phyloP scores from a whole-genome alignment of 805 yeast species.

The Kluyveromyces dobzhanskii region DNA sequence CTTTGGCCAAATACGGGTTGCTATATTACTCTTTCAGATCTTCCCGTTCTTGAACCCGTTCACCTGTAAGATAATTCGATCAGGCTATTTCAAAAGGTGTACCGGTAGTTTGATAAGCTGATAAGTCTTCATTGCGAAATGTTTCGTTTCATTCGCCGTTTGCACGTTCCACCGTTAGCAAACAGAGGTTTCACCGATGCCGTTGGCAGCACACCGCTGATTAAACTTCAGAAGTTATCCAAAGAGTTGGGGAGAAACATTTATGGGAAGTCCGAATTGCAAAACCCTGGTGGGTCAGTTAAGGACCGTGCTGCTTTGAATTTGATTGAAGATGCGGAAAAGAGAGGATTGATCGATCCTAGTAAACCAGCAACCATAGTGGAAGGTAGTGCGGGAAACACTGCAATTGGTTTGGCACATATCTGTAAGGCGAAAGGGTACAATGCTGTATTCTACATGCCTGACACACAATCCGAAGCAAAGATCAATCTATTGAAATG shows the following conservation, averaged over 20 bases:
- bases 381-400: constrained; percentile 93
- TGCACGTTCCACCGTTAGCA: constrained; percentile 47
- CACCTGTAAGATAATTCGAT: too few species aligned
- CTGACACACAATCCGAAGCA: constrained; percentile 76
- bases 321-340: constrained; percentile 72
- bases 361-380: constrained; percentile 70
- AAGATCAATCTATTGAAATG: constrained; percentile 67
- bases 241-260: constrained; percentile 59
- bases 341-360: constrained; percentile 49
- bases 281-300: constrained; percentile 91
- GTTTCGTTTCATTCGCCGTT: background rate
- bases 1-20: too few species aligned
- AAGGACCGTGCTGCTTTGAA: constrained; percentile 85
- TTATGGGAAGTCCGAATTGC: constrained; percentile 85
- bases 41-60: too few species aligned
- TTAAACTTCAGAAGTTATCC: constrained; percentile 50
- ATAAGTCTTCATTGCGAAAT: too few species aligned
- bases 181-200: constrained; percentile 69
- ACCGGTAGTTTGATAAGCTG: too few species aligned
- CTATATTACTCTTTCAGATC: too few species aligned
- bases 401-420: constrained; percentile 88
- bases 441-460: constrained; percentile 82
- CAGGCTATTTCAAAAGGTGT: too few species aligned
- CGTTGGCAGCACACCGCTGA: constrained; percentile 87
- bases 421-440: constrained; percentile 78